These are phyloP conservation scores for Citeromyces siamensis DNA, from an alignment of 1,139 yeast species.

Conservation along the genomic window DNA sequence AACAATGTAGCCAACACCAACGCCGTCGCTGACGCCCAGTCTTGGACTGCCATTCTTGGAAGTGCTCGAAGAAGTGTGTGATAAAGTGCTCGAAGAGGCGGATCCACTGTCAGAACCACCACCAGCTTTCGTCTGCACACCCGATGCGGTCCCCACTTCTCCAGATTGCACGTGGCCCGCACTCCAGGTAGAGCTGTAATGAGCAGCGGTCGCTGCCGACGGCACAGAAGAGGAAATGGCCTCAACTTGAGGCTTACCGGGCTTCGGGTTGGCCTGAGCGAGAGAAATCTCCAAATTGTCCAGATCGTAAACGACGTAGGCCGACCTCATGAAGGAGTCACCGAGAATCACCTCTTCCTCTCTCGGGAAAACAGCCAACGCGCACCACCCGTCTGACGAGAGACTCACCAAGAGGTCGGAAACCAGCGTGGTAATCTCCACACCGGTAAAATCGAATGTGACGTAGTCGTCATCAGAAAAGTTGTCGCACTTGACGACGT, in stretches of 20 bases:
- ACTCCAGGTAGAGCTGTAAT: slow-evolving; percentile 24
- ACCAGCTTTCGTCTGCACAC: not conserved
- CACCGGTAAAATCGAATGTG: slow-evolving; percentile 36
- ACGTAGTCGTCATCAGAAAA: slow-evolving; percentile 16
- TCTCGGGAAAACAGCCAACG: slow-evolving; percentile 19
- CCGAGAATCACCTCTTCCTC: slow-evolving; percentile 37
- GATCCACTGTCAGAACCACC: not conserved
- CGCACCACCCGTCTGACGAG: slow-evolving; percentile 7
- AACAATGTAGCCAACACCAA: too few species aligned
- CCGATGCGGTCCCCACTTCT: not conserved
- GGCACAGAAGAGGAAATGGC: slow-evolving; percentile 29
- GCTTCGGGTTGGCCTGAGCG: slow-evolving; percentile 41
- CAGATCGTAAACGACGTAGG: slow-evolving; percentile 70
- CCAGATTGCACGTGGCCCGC: slow-evolving; percentile 7
- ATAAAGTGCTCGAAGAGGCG: too few species aligned
- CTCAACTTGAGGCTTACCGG: slow-evolving; percentile 29
- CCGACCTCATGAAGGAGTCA: slow-evolving; percentile 60
- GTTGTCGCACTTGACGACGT: slow-evolving; percentile 19
- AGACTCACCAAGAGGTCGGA: slow-evolving; percentile 21
- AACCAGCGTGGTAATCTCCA: slow-evolving; percentile 32
- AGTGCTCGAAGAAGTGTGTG: too few species aligned
- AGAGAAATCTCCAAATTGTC: slow-evolving; percentile 51
- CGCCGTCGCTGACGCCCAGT: too few species aligned
- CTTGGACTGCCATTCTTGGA: too few species aligned
- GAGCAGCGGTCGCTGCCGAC: slow-evolving; percentile 27